phyloP scores from a whole-genome alignment of 345 rosid genomes.

The Bruguiera parviflora region DNA sequence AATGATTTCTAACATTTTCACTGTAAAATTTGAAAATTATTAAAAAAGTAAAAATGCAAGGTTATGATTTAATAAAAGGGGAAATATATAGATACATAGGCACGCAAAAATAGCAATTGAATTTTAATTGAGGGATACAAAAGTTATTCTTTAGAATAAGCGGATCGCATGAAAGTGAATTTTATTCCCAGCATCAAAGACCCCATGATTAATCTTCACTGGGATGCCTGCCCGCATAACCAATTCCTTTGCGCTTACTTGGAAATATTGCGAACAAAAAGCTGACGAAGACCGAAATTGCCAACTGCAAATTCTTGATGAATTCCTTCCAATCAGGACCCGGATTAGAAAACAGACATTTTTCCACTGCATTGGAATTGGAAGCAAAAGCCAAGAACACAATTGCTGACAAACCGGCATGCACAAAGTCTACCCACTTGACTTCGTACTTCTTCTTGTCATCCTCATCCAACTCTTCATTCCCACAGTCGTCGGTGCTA shows the following conservation, averaged over 20 bases:
- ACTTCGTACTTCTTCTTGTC: constrained; percentile 10
- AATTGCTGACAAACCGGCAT: constrained; percentile 37
- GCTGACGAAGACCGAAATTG: constrained; percentile 33
- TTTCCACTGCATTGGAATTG: constrained; percentile 30
- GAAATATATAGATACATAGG: too few species aligned
- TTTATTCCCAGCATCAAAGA: too few species aligned
- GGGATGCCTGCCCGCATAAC: constrained; percentile 14
- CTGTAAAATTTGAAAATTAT: too few species aligned
- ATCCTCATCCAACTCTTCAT: neutral
- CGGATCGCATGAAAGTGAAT: rapidly evolving
- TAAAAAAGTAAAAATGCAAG: too few species aligned
- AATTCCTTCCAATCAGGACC: constrained; percentile 18
- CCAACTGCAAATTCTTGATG: constrained; percentile 33
- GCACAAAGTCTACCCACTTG: constrained; percentile 39
- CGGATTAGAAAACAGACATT: constrained; percentile 31
- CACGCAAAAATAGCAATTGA: too few species aligned
- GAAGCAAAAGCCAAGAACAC: constrained; percentile 53
- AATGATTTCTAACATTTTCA: too few species aligned
- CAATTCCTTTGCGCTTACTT: constrained; percentile 48
- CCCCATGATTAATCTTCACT: too few species aligned
- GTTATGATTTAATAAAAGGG: too few species aligned
- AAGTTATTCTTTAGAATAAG: too few species aligned
- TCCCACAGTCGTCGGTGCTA: neutral
- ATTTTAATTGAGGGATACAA: too few species aligned
- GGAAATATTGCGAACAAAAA: constrained; percentile 51